These are phyloP conservation scores for Pestalotiopsis sp. DNA, from an alignment of 2,329 filamentous ascomycete genomes.

Conservation along the genomic window DNA sequence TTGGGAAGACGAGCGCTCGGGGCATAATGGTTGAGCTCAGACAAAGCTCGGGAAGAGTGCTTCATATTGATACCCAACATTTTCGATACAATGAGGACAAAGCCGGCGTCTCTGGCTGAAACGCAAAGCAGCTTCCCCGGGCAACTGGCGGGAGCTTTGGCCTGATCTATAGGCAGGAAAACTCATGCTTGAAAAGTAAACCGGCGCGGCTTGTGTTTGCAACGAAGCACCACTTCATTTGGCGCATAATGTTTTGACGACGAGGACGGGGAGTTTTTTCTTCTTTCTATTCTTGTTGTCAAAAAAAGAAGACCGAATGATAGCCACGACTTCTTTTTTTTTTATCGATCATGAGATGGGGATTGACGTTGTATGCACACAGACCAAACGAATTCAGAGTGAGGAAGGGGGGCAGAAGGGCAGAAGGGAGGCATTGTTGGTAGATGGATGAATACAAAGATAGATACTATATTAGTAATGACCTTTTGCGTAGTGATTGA, in stretches of 20 bases:
- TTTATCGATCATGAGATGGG: neutral
- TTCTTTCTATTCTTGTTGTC: neutral
- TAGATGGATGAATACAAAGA: slow-evolving; percentile 6
- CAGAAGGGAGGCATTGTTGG: neutral
- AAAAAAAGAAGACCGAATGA: neutral
- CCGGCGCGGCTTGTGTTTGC: too few relatives aligned
- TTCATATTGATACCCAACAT: slow-evolving; percentile 1
- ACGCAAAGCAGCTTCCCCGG: neutral
- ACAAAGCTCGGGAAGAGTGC: neutral
- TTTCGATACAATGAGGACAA: neutral
- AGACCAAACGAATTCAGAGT: neutral
- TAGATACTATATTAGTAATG: too few relatives aligned
- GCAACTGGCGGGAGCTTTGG: neutral
- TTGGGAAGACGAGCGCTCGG: neutral
- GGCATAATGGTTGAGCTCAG: neutral
- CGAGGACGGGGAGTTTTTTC: too few relatives aligned
- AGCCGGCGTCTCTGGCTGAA: neutral
- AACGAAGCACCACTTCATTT: too few relatives aligned
- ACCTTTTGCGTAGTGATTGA: too few relatives aligned
- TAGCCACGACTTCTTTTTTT: neutral
- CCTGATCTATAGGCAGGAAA: too few relatives aligned
- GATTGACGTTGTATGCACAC: neutral
- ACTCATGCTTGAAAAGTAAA: too few relatives aligned
- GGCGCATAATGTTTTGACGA: too few relatives aligned
- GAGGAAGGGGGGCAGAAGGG: neutral